Conservation (phyloP, 306 rosid species). For the Cucurbita moschata region DNA sequence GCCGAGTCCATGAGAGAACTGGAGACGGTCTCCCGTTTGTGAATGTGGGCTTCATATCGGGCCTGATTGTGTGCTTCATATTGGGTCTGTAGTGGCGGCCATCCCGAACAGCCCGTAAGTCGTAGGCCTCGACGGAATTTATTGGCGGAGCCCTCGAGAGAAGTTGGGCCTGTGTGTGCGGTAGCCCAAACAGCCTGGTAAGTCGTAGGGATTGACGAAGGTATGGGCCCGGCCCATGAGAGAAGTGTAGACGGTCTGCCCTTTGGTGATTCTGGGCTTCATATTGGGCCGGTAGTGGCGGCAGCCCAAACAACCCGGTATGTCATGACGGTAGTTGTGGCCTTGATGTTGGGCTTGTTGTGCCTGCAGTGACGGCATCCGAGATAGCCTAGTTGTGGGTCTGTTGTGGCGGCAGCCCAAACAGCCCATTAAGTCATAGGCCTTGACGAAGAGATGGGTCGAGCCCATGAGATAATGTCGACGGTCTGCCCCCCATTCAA, state of each 20-base stretch:
- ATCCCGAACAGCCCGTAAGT: no score
- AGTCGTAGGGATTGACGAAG: constrained; percentile 14
- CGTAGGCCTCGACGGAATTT: no score
- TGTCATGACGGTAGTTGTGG: constrained; percentile 30
- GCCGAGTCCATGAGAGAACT: no score
- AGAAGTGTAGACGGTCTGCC: no score
- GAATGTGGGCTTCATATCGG: no score
- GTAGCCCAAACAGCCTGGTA: constrained; percentile 43
- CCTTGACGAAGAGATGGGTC: constrained; percentile 25
- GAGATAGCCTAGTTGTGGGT: not conserved
- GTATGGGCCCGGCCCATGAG: no score
- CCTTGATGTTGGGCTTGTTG: no score
- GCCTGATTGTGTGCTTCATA: no score
- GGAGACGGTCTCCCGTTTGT: constrained; percentile 15
- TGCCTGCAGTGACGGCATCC: no score
- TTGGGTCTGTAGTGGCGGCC: no score
- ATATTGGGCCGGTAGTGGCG: constrained; percentile 43
- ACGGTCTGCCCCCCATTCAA: constrained; percentile 53
- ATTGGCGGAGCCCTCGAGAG: no score
- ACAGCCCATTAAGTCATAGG: constrained; percentile 32
- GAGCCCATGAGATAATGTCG: constrained; percentile 52
- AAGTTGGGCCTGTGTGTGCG: constrained; percentile 21
- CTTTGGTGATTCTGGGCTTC: constrained; percentile 19
- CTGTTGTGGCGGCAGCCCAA: constrained; percentile 61
- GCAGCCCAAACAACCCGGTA: constrained; percentile 45